phyloP scores from a whole-genome alignment of 495 filamentous ascomycete genomes.

The Aspergillus affinis region DNA sequence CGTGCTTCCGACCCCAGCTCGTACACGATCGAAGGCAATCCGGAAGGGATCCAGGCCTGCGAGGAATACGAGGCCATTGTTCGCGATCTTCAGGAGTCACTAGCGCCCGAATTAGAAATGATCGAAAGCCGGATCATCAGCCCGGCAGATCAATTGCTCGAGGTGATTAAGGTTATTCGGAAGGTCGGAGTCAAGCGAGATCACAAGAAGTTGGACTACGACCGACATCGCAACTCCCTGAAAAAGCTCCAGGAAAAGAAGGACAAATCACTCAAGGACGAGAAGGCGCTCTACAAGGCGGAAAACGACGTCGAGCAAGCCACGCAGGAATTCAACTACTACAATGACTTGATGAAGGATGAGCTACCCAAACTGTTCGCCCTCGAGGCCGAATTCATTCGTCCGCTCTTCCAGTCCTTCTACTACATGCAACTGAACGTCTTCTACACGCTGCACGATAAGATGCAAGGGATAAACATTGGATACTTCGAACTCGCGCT shows the following conservation, averaged over 20 bases:
- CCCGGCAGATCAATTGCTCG: slow-evolving; percentile 91
- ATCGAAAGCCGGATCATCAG: slow-evolving; percentile 89
- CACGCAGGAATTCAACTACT: slow-evolving; percentile 94
- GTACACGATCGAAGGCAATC: slow-evolving; percentile 75
- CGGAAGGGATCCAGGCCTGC: slow-evolving; percentile 92
- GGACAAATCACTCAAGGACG: slow-evolving; percentile 92
- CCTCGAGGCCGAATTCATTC: slow-evolving; percentile 96
- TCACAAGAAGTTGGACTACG: slow-evolving; percentile 97
- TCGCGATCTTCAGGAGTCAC: slow-evolving; percentile 80
- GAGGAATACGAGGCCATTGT: slow-evolving; percentile 96
- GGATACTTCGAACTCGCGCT: slow-evolving; percentile 92
- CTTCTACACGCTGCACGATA: slow-evolving; percentile 97
- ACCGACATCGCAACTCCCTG: slow-evolving; percentile 74
- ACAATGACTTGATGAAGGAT: slow-evolving; percentile 93
- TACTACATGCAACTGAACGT: slow-evolving; percentile 99
- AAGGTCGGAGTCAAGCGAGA: slow-evolving; percentile 88
- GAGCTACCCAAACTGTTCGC: slow-evolving; percentile 90
- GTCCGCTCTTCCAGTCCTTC: slow-evolving; percentile 96
- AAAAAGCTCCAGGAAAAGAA: slow-evolving; percentile 99
- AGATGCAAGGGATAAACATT: slow-evolving; percentile 95
- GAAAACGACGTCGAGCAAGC: slow-evolving; percentile 89
- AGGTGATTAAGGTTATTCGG: slow-evolving; percentile 91
- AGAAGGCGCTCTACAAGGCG: slow-evolving; percentile 94
- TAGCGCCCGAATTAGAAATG: slow-evolving; percentile 94
- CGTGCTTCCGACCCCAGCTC: slow-evolving; percentile 91